Evolutionary conservation across 2,329 filamentous ascomycete species (phyloP).

Genomic region (Clonostachys solani): DNA sequence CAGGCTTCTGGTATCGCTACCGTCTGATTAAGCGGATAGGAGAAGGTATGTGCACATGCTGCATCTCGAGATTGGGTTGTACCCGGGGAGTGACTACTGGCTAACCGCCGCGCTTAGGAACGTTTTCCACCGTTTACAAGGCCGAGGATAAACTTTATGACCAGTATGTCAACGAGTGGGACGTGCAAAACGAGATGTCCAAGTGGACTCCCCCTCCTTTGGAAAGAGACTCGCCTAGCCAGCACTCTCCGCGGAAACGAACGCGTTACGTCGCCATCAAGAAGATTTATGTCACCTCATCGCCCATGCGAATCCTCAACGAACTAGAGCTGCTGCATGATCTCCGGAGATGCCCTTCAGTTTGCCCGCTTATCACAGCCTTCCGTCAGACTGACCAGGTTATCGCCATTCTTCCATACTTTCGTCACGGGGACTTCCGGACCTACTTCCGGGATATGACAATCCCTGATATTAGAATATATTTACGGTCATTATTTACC

Average conservation of each 20-base stretch:
- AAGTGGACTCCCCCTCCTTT: constrained; percentile 68
- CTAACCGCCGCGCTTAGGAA: constrained; percentile 54
- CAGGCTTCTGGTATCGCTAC: constrained; percentile 78
- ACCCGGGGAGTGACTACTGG: background rate
- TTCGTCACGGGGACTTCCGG: constrained; percentile 91
- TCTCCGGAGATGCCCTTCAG: constrained; percentile 74
- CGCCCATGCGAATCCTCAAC: constrained; percentile 88
- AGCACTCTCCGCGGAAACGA: constrained; percentile 16
- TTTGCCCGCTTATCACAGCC: constrained; percentile 96
- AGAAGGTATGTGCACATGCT: constrained; percentile 58
- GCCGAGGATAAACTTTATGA: constrained; percentile 90
- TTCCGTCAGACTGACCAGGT: constrained; percentile 94
- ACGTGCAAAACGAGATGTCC: constrained; percentile 62
- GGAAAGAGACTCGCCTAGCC: constrained; percentile 34
- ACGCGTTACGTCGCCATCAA: constrained; percentile 92
- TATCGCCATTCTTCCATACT: constrained; percentile 90
- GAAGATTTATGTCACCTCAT: constrained; percentile 99
- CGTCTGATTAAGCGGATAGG: constrained; percentile 94
- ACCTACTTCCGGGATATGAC: constrained; percentile 91
- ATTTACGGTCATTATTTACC: constrained; percentile 83
- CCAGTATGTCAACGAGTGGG: constrained; percentile 82
- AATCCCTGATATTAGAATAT: constrained; percentile 80
- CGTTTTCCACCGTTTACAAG: constrained; percentile 98
- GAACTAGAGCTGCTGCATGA: constrained; percentile 92
- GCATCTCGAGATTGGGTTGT: background rate